Conservation (phyloP, 2,329 filamentous ascomycete species). For the Ascochyta lentis region DNA sequence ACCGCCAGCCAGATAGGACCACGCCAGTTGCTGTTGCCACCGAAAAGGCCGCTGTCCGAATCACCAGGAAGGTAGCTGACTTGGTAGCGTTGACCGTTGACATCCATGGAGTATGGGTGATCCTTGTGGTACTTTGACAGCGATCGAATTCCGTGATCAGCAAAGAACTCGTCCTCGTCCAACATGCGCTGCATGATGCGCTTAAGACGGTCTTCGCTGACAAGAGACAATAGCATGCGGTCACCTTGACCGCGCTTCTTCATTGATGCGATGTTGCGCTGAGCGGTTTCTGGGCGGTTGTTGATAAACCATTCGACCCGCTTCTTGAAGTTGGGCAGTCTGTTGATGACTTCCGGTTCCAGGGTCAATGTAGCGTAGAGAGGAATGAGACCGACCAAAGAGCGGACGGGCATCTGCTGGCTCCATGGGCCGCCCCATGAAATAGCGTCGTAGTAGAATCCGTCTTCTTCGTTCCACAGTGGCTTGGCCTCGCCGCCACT, state of each 20-base stretch:
- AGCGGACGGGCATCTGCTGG: conserved; percentile 89
- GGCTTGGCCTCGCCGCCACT: conserved; percentile 75
- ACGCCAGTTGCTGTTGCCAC: conserved; percentile 98
- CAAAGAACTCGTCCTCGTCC: conserved; percentile 91
- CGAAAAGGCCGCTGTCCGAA: conserved; percentile 92
- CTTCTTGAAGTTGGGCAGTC: conserved; percentile 90
- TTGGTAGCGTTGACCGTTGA: conserved; percentile 87
- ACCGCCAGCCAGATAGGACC: conserved; percentile 94
- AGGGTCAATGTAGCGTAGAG: conserved; percentile 91
- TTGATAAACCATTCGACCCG: conserved; percentile 93
- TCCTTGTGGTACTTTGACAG: conserved; percentile 91
- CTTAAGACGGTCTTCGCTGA: conserved; percentile 89
- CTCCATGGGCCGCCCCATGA: conserved; percentile 94
- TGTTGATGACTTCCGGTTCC: conserved; percentile 91
- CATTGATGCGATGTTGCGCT: conserved; percentile 94
- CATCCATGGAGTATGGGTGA: conserved; percentile 91
- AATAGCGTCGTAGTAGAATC: conserved; percentile 98
- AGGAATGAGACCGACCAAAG: conserved; percentile 90
- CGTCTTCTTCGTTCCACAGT: conserved; percentile 94
- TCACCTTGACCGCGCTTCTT: conserved; percentile 88
- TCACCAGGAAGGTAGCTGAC: conserved; percentile 94
- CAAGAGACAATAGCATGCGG: conserved; percentile 83
- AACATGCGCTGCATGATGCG: conserved; percentile 92
- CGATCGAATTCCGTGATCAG: conserved; percentile 87
- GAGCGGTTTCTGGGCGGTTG: conserved; percentile 83